Evolutionary conservation across 2,329 filamentous ascomycete species (phyloP).

Genomic region (Microcyclospora tardicrescens): DNA sequence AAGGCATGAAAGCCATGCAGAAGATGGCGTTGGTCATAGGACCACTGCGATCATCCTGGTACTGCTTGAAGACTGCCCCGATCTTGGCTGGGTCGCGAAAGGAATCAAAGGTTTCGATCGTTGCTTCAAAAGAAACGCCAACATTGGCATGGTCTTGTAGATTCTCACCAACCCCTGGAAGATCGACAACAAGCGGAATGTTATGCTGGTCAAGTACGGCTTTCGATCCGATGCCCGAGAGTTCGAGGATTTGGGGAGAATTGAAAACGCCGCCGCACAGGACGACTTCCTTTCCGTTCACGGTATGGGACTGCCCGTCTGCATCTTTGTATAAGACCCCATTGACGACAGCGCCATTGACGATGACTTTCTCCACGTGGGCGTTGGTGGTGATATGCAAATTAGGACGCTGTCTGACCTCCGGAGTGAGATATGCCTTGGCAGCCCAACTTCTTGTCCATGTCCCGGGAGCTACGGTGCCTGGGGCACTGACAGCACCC

Average conservation of each 20-base stretch:
- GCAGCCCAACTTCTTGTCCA: too few relatives aligned
- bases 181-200: constrained; percentile 42
- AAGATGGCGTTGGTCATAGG: constrained; percentile 44
- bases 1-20: too few relatives aligned
- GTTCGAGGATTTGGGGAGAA: constrained; percentile 51
- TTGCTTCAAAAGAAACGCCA: constrained; percentile 50
- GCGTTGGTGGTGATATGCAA: constrained; percentile 35
- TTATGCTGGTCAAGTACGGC: constrained; percentile 38
- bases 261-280: constrained; percentile 45
- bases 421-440: too few relatives aligned
- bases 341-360: constrained; percentile 28
- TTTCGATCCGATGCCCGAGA: constrained; percentile 47
- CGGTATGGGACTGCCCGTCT: constrained; percentile 23
- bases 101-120: constrained; percentile 41
- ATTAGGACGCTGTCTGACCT: too few relatives aligned
- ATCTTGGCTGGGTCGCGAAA: constrained; percentile 42
- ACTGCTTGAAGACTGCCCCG: constrained; percentile 39
- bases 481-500: too few relatives aligned
- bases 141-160: constrained; percentile 42
- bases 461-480: too few relatives aligned
- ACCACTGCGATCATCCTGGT: constrained; percentile 46
- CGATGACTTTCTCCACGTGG: constrained; percentile 34
- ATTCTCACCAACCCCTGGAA: constrained; percentile 50
- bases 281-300: constrained; percentile 33
- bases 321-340: too few relatives aligned